Conservation (phyloP, 306 rosid genomes). For the Prunus armeniaca region DNA sequence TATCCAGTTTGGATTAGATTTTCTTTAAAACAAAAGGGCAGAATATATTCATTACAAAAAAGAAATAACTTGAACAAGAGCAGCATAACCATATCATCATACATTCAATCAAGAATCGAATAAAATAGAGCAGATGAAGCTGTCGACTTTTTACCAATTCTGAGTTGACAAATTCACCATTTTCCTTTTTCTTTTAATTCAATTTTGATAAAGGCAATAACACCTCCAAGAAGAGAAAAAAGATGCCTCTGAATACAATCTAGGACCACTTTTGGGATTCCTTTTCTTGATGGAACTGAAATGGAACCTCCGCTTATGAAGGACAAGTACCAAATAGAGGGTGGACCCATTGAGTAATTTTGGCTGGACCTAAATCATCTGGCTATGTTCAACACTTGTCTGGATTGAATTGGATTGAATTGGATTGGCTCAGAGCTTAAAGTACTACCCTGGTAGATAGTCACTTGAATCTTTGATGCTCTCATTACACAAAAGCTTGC, state of each 20-base stretch:
- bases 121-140: neutral
- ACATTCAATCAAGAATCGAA: slow-evolving; percentile 4
- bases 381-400: neutral
- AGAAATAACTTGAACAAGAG: neutral
- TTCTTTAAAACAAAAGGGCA: neutral
- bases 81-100: neutral
- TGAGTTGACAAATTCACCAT: neutral
- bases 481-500: too few relatives aligned
- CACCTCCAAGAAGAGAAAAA: neutral
- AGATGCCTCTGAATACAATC: slow-evolving; percentile 4
- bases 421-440: too few relatives aligned
- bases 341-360: slow-evolving; percentile 1
- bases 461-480: too few relatives aligned
- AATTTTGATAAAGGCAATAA: neutral
- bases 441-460: too few relatives aligned
- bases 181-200: neutral
- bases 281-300: slow-evolving; percentile 14
- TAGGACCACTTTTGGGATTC: slow-evolving; percentile 26
- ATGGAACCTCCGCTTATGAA: neutral
- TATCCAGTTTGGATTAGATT: neutral
- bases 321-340: neutral
- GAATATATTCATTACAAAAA: slow-evolving; percentile 17
- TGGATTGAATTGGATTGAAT: too few relatives aligned
- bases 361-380: neutral
- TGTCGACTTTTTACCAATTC: neutral